Conservation (phyloP, 345 rosid genomes). For the Hibiscus tridactylites region DNA sequence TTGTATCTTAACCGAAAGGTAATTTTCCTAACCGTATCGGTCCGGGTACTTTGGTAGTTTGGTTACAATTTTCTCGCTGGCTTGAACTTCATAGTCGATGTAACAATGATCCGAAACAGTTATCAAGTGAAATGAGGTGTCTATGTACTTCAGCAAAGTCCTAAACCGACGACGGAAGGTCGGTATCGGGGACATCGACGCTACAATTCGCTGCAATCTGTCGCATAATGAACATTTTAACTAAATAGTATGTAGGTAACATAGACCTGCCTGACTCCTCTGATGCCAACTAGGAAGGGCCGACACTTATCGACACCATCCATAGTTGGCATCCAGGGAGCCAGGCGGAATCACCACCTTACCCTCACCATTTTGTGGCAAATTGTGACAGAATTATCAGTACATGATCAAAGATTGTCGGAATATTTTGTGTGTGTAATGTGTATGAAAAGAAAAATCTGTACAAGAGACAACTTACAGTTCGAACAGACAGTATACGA, state of each 20-base stretch:
- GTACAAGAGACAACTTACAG: neutral
- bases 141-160: slow-evolving; percentile 51
- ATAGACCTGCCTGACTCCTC: slow-evolving; percentile 13
- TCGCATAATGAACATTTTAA: neutral
- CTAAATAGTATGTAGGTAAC: neutral
- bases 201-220: slow-evolving; percentile 73
- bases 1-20: neutral
- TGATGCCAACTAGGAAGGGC: slow-evolving; percentile 13
- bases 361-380: neutral
- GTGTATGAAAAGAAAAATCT: neutral
- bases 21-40: neutral
- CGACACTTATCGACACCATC: slow-evolving; percentile 1
- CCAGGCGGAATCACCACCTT: slow-evolving; percentile 7
- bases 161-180: slow-evolving; percentile 64
- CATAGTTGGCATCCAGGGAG: slow-evolving; percentile 17
- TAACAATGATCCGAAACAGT: too few species aligned
- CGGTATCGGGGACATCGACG: slow-evolving; percentile 61
- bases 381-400: too few species aligned
- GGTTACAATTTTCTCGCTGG: neutral
- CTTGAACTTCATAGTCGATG: neutral
- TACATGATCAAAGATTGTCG: neutral
- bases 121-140: too few species aligned
- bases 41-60: neutral
- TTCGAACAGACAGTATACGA: neutral
- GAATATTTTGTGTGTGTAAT: too few species aligned